phyloP scores from a whole-genome alignment of 2,329 filamentous ascomycete genomes.

The Tolypocladium amazonense region DNA sequence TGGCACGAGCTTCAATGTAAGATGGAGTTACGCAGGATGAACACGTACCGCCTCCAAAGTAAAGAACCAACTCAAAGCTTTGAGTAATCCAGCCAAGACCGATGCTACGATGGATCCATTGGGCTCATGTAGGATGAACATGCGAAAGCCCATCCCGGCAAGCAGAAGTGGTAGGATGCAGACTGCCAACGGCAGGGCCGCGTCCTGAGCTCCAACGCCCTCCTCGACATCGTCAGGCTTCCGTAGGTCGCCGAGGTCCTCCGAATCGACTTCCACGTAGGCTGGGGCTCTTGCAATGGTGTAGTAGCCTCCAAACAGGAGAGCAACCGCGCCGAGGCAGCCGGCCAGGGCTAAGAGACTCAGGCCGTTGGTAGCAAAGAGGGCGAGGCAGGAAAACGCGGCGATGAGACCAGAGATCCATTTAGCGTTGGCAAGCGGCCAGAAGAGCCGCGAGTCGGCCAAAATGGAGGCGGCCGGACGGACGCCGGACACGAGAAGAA shows the following conservation, averaged over 20 bases:
- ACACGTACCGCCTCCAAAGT: constrained; percentile 15
- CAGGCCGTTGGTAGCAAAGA: not conserved
- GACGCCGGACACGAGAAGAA: not conserved
- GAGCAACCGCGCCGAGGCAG: not conserved
- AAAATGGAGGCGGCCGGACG: not conserved
- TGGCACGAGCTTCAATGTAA: not conserved
- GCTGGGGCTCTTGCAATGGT: not conserved
- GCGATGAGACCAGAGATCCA: not conserved
- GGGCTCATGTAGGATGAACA: not conserved
- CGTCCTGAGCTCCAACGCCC: not conserved
- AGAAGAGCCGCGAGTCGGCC: not conserved
- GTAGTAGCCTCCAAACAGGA: not conserved
- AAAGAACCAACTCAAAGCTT: constrained; percentile 25
- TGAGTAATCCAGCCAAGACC: constrained; percentile 14
- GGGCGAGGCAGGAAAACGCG: not conserved
- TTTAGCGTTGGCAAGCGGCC: not conserved
- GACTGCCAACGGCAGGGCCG: not conserved
- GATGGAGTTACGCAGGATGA: not conserved
- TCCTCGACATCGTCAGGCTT: not conserved
- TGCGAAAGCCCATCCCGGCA: not conserved
- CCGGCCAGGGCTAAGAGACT: not conserved
- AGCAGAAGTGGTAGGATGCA: not conserved
- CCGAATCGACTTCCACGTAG: not conserved
- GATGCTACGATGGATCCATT: not conserved
- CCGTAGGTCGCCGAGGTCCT: not conserved